Conservation (phyloP, 2,329 filamentous ascomycete species). For the Cordyceps cateniannulata region DNA sequence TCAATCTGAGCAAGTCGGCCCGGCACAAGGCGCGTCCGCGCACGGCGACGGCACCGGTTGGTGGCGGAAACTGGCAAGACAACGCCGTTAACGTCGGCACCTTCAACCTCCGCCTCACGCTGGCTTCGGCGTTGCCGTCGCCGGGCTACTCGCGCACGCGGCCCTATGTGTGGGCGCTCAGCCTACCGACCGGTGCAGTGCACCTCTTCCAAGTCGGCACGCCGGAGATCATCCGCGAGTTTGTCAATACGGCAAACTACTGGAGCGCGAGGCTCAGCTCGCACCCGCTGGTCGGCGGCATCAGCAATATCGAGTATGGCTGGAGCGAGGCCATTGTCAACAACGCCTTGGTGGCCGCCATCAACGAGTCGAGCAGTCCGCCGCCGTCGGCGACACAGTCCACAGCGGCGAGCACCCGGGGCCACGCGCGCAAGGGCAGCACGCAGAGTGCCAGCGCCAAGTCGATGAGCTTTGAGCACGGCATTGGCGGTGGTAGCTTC, state of each 20-base stretch:
- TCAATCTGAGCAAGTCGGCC: slow-evolving; percentile 72
- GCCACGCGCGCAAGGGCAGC: slow-evolving; percentile 34
- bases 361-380: slow-evolving; percentile 37
- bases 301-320: slow-evolving; percentile 96
- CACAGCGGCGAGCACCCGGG: slow-evolving; percentile 26
- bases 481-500: slow-evolving; percentile 24
- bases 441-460: slow-evolving; percentile 47
- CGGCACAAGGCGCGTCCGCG: slow-evolving; percentile 58
- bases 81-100: slow-evolving; percentile 86
- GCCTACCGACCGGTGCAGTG: slow-evolving; percentile 84
- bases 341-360: slow-evolving; percentile 45
- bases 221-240: slow-evolving; percentile 88
- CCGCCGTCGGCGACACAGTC: slow-evolving; percentile 13
- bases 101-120: slow-evolving; percentile 83
- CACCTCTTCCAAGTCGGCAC: slow-evolving; percentile 98
- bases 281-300: slow-evolving; percentile 83
- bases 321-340: slow-evolving; percentile 84
- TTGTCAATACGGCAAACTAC: slow-evolving; percentile 91
- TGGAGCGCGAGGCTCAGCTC: slow-evolving; percentile 95
- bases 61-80: slow-evolving; percentile 96
- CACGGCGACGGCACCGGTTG: slow-evolving; percentile 47
- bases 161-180: slow-evolving; percentile 91
- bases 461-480: slow-evolving; percentile 57
- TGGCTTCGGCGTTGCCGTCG: slow-evolving; percentile 81
- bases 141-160: slow-evolving; percentile 88